Evolutionary conservation across 768 basidiomycete genomes (phyloP), one percentile per base, ranked within the genome.

Genomic region (Mycena floridula): DNA sequence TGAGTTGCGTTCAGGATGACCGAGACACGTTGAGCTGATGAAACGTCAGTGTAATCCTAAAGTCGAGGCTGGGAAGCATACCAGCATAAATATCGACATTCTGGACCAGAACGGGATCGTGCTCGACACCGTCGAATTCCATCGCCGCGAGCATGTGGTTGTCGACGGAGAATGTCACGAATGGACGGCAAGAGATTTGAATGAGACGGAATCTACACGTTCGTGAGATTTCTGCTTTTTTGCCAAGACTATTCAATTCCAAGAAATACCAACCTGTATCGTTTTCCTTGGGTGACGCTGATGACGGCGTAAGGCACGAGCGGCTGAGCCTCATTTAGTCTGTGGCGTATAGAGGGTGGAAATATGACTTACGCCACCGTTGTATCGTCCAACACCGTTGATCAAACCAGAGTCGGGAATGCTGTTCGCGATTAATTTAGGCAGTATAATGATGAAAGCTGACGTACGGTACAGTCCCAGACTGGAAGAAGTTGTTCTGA

Each of bases 151-250:
- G 56, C 9, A 59, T 63, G 50, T 72, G 70, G 35, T 58, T 54
- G 42, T 69, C 63, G 39, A 67, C 46, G 7, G 64, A 67, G 56
- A 69, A 62, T 2, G 53, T 61, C 54, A 64, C 65, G 54, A 60
- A 64, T 0, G 70, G 68, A 11, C 68, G 62, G 52, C 79, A 79
- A n/a, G 75, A 65, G 21, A 66, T 64, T 26, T 60, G 56, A 48
- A 80, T 54, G 15, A 79, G 26, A 12, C 77, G 76, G 54, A 79
- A 70, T 26, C 77, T 65, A n/a, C n/a, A n/a, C n/a, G n/a, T n/a
- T n/a, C n/a, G n/a, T n/a, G n/a, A n/a, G n/a, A n/a, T n/a, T n/a
- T n/a, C n/a, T n/a, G n/a, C n/a, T n/a, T n/a, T n/a, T n/a, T n/a
- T n/a, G n/a, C n/a, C n/a, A n/a, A n/a, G n/a, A n/a, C n/a, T n/a